Evolutionary conservation across 805 yeast species (phyloP).

Genomic region (Saccharomycopsis oosterbeekiorum): DNA sequence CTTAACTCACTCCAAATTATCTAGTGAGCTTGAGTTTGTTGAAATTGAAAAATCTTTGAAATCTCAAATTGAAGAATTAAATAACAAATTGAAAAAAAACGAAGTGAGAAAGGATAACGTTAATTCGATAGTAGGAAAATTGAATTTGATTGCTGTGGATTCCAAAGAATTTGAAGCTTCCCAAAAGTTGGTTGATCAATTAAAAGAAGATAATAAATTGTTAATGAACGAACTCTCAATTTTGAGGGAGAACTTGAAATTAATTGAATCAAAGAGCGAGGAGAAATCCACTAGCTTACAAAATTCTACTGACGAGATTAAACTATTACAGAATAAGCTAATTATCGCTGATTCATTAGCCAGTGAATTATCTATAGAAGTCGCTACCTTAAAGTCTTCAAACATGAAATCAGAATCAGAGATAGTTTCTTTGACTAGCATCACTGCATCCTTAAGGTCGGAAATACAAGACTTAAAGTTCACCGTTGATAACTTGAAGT

Average conservation of each 20-base stretch:
- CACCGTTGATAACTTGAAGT: slow-evolving; percentile 7
- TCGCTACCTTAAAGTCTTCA: neutral
- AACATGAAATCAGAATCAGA: neutral
- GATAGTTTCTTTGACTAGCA: neutral
- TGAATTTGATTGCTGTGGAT: neutral
- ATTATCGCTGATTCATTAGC: neutral
- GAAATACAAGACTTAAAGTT: slow-evolving; percentile 14
- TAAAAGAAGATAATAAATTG: neutral
- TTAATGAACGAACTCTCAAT: neutral
- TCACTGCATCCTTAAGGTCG: neutral
- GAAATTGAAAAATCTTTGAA: neutral
- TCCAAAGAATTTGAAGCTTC: neutral
- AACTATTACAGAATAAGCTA: neutral
- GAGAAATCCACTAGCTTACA: neutral
- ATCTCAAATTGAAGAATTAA: neutral
- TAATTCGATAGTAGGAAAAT: neutral
- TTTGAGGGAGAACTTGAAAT: neutral
- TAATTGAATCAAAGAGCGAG: neutral
- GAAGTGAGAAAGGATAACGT: neutral
- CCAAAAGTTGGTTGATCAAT: neutral
- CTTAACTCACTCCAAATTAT: slow-evolving; percentile 1
- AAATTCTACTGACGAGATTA: neutral
- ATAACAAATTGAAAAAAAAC: neutral
- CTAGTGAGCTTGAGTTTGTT: slow-evolving; percentile 6
- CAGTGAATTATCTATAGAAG: neutral